These are phyloP conservation scores for Boletus rubropictus DNA, from an alignment of 768 basidiomycete species.

Conservation along the genomic window DNA sequence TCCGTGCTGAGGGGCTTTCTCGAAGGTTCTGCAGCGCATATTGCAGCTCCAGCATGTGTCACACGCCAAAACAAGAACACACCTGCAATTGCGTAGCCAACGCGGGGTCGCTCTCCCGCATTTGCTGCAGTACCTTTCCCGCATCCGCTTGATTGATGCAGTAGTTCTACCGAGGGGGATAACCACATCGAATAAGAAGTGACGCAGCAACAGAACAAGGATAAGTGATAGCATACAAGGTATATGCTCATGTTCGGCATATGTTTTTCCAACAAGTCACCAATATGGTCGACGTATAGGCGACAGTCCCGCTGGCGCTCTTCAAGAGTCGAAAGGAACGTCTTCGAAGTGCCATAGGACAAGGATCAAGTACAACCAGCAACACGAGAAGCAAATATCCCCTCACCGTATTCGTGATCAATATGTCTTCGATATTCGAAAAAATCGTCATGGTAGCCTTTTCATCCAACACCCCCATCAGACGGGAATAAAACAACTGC, in stretches of 20 bases:
- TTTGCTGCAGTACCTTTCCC: constrained; percentile 67
- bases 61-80: constrained; percentile 6
- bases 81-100: constrained; percentile 68
- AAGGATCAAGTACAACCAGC: background rate
- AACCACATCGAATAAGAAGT: background rate
- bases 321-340: constrained; percentile 84
- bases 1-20: constrained; percentile 71
- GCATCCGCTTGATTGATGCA: constrained; percentile 85
- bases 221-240: constrained; percentile 43
- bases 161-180: constrained; percentile 52
- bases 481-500: constrained; percentile 80
- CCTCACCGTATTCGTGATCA: constrained; percentile 79
- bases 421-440: constrained; percentile 88
- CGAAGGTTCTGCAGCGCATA: constrained; percentile 52
- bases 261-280: constrained; percentile 73
- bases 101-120: constrained; percentile 62
- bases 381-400: background rate
- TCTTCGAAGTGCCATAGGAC: constrained; percentile 32
- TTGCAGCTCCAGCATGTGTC: background rate
- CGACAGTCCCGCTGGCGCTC: constrained; percentile 87
- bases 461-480: constrained; percentile 64
- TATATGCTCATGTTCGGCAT: constrained; percentile 78
- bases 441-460: constrained; percentile 83
- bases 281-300: constrained; percentile 85
- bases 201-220: background rate